phyloP scores from a whole-genome alignment of 495 filamentous ascomycete species.

The Saxophila tyrrhenica region DNA sequence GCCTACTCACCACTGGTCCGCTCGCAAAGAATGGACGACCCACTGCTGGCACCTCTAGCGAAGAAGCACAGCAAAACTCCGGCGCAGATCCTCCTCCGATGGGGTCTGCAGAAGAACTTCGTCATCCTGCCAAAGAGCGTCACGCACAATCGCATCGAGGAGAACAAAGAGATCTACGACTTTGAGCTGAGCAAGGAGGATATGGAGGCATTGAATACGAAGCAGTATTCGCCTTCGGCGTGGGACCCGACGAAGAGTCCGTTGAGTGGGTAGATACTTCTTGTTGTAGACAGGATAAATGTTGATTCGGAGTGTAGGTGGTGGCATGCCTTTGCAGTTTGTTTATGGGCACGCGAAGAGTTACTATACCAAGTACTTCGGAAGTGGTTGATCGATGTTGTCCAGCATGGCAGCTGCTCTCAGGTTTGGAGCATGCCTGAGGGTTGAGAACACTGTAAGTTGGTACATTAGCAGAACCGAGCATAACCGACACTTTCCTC shows the following conservation, averaged over 20 bases:
- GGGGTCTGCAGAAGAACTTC: slow-evolving; percentile 74
- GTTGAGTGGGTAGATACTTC: neutral
- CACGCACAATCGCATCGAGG: slow-evolving; percentile 52
- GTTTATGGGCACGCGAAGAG: slow-evolving; percentile 8
- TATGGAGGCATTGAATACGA: slow-evolving; percentile 40
- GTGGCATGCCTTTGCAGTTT: slow-evolving; percentile 11
- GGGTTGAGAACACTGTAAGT: no score
- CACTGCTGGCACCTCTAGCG: slow-evolving; percentile 44
- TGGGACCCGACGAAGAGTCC: slow-evolving; percentile 58
- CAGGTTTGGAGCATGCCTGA: no score
- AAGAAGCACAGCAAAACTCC: slow-evolving; percentile 61
- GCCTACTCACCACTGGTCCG: slow-evolving; percentile 73
- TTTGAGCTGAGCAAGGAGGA: slow-evolving; percentile 64
- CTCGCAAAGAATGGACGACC: slow-evolving; percentile 54
- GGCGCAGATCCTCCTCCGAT: slow-evolving; percentile 71
- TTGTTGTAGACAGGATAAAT: neutral
- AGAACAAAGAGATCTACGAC: slow-evolving; percentile 70
- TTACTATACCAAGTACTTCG: slow-evolving; percentile 6
- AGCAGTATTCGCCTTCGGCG: slow-evolving; percentile 50
- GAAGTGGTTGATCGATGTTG: neutral
- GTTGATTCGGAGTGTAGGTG: slow-evolving; percentile 4
- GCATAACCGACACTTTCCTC: no score
- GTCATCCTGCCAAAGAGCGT: slow-evolving; percentile 70
- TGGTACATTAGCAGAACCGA: no score
- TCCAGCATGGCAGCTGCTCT: no score